Evolutionary conservation across 768 basidiomycete genomes (phyloP).

Genomic region (Kwoniella shandongensis): DNA sequence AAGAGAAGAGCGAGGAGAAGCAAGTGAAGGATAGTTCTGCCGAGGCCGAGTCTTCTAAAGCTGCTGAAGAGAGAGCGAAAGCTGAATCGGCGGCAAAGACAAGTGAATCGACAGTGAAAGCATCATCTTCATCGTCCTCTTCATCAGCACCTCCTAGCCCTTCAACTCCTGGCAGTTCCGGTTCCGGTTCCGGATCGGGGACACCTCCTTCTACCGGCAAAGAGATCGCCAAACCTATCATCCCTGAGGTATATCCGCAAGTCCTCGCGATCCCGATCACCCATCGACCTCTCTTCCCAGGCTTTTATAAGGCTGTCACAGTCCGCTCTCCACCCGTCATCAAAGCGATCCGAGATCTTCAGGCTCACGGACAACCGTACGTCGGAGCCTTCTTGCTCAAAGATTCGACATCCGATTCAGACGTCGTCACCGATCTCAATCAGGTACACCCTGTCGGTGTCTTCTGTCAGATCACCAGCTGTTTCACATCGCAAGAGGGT

Average conservation of each 20-base stretch:
- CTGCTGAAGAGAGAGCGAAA: constrained; percentile 34
- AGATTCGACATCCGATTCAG: constrained; percentile 87
- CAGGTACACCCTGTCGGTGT: constrained; percentile 91
- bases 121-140: constrained; percentile 17
- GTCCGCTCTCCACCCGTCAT: constrained; percentile 87
- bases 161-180: constrained; percentile 21
- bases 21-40: constrained; percentile 4
- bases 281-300: constrained; percentile 90
- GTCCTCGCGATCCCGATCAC: constrained; percentile 93
- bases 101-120: constrained; percentile 3
- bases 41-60: constrained; percentile 28
- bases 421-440: constrained; percentile 82
- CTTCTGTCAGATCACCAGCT: constrained; percentile 93
- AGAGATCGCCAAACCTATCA: constrained; percentile 67
- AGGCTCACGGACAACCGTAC: constrained; percentile 94
- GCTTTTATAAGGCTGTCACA: constrained; percentile 97
- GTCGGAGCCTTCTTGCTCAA: constrained; percentile 95
- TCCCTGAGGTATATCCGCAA: constrained; percentile 89
- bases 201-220: constrained; percentile 25
- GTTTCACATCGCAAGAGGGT: constrained; percentile 53
- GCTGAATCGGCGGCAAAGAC: constrained; percentile 8
- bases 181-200: constrained; percentile 20
- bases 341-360: constrained; percentile 90
- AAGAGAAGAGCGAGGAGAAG: constrained; percentile 12
- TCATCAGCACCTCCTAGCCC: constrained; percentile 9